These are phyloP conservation scores for Solanum hybrid DNA, from an alignment of 305 asterid species.

Conservation along the genomic window DNA sequence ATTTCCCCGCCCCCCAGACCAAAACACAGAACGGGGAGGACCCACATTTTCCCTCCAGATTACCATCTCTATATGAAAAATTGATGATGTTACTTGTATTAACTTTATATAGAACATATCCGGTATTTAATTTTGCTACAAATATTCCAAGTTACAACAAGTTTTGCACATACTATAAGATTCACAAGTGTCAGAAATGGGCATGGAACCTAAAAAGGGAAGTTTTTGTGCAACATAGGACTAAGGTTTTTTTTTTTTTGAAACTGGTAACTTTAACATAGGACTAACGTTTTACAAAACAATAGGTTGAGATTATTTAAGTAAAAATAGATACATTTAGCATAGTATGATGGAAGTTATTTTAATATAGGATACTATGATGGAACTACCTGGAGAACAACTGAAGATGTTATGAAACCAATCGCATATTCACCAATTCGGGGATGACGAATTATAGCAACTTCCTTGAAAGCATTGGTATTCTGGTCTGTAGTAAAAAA, in stretches of 20 bases:
- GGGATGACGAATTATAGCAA: slow-evolving; percentile 88
- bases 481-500: slow-evolving; percentile 51
- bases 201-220: not conserved
- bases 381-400: slow-evolving; percentile 68
- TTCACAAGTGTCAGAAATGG: not conserved
- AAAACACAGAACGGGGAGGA: not conserved
- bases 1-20: not conserved
- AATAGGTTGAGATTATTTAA: not conserved
- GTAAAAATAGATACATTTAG: not conserved
- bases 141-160: not conserved
- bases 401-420: slow-evolving; percentile 81
- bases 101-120: not conserved
- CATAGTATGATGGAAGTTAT: not conserved
- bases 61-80: not conserved
- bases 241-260: not conserved
- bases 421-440: slow-evolving; percentile 92
- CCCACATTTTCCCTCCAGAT: not conserved
- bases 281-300: not conserved
- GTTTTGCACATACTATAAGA: not conserved
- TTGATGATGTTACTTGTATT: not conserved
- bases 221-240: not conserved
- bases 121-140: not conserved
- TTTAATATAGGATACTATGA: not conserved
- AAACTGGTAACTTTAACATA: not conserved
- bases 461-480: slow-evolving; percentile 93